Evolutionary conservation across 176 grass and related monocot genomes (phyloP).

Genomic region (Ensete ventricosum): DNA sequence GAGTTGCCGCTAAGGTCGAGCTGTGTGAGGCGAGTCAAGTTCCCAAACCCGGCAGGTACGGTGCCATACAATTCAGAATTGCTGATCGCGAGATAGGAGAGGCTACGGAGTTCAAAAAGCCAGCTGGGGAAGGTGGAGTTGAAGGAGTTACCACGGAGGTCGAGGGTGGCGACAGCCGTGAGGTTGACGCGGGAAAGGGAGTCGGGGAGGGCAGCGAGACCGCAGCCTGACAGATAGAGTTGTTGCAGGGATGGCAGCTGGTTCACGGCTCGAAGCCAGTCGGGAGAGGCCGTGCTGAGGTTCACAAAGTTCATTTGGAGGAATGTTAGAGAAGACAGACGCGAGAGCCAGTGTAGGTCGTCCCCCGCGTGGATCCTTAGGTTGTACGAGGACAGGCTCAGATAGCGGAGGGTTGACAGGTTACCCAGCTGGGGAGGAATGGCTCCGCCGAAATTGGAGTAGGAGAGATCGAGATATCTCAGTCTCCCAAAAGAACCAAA

Average conservation of each 20-base stretch:
- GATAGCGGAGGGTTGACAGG: conserved; percentile 24
- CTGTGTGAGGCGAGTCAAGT: background rate
- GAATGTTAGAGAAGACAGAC: conserved; percentile 17
- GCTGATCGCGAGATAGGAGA: conserved; percentile 28
- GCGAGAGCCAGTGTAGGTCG: conserved; percentile 14
- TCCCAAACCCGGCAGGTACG: conserved; percentile 18
- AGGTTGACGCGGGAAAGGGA: conserved; percentile 20
- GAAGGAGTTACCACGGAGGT: conserved; percentile 21
- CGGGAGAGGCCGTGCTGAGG: background rate
- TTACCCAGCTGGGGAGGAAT: conserved; percentile 17
- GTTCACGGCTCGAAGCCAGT: conserved; percentile 33
- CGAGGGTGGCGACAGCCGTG: conserved; percentile 17
- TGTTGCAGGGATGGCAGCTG: conserved; percentile 26
- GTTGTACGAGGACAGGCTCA: conserved; percentile 9
- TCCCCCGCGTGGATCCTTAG: background rate
- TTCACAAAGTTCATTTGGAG: conserved; percentile 26
- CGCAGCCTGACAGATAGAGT: conserved; percentile 23
- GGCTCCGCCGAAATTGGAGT: background rate
- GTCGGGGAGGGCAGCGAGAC: conserved; percentile 15
- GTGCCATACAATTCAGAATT: conserved; percentile 19
- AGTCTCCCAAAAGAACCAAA: conserved; percentile 29
- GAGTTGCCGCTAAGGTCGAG: background rate
- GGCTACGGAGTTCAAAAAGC: conserved; percentile 23
- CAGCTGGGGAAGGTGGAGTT: conserved; percentile 22
- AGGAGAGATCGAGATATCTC: conserved; percentile 29